phyloP scores from a whole-genome alignment of 768 basidiomycete genomes.

The Neoboletus brunneissimus region DNA sequence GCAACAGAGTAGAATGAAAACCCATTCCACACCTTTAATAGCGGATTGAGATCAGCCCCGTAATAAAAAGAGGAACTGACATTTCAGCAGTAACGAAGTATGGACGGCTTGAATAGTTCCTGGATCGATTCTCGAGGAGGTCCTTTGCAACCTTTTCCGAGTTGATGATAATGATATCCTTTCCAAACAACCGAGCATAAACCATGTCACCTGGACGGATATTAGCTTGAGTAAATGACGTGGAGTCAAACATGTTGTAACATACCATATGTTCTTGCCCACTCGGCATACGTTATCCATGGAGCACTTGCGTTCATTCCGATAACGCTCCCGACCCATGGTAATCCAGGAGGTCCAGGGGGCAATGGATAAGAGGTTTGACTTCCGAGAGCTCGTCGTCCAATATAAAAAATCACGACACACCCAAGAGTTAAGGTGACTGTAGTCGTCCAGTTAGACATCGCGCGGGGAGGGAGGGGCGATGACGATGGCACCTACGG shows the following conservation, averaged over 20 bases:
- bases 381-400: background rate
- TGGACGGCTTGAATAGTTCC: constrained; percentile 11
- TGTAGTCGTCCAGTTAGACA: background rate
- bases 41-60: background rate
- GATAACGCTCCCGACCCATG: background rate
- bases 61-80: background rate
- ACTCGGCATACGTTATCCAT: constrained; percentile 10
- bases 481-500: background rate
- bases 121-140: constrained; percentile 2
- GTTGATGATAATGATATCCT: constrained; percentile 11
- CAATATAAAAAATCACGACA: background rate
- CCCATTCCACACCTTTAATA: background rate
- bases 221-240: background rate
- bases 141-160: constrained; percentile 8
- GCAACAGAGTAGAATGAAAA: background rate
- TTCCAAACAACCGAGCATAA: background rate
- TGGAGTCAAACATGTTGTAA: background rate
- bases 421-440: background rate
- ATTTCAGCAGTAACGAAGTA: background rate
- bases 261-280: constrained; percentile 9
- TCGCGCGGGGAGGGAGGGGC: background rate
- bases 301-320: background rate
- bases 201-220: background rate
- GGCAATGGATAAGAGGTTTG: background rate
- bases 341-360: background rate